Evolutionary conservation across 768 basidiomycete species (phyloP).

Genomic region (Naganishia vaughanmartiniae): DNA sequence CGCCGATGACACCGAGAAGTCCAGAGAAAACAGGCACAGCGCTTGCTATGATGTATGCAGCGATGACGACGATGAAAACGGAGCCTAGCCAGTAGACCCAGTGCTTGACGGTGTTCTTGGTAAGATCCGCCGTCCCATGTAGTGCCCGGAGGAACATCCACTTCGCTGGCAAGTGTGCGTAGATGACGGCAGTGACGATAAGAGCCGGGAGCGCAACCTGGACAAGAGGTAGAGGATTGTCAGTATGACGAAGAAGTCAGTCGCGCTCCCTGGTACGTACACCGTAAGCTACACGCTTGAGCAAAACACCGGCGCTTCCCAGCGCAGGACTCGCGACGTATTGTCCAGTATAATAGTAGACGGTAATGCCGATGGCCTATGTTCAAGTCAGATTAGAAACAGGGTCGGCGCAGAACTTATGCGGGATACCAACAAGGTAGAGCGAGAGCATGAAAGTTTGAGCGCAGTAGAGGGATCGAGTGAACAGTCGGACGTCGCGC

Average conservation of each 20-base stretch:
- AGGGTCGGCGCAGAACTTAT: not conserved
- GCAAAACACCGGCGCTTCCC: conserved; percentile 40
- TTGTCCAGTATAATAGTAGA: conserved; percentile 22
- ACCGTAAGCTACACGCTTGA: conserved; percentile 44
- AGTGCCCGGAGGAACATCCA: conserved; percentile 35
- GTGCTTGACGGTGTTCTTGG: conserved; percentile 28
- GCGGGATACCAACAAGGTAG: conserved; percentile 24
- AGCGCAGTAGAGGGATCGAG: conserved; percentile 18
- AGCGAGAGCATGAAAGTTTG: conserved; percentile 28
- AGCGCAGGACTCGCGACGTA: conserved; percentile 38
- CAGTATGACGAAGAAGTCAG: not conserved
- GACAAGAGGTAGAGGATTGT: not conserved
- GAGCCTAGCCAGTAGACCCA: conserved; percentile 28
- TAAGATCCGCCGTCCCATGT: conserved; percentile 31
- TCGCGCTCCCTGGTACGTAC: not conserved
- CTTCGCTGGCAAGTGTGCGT: conserved; percentile 28
- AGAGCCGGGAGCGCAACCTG: conserved; percentile 42
- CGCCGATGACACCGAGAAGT: conserved; percentile 37
- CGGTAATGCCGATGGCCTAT: conserved; percentile 34
- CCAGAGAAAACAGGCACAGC: conserved; percentile 35
- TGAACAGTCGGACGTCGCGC: conserved; percentile 29
- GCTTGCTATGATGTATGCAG: conserved; percentile 27
- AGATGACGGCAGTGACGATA: conserved; percentile 35
- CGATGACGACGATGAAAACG: conserved; percentile 23
- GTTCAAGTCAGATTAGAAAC: conserved; percentile 13